A percentile compares a stretch with the other conserved stretches of the same genome.
Conservation (phyloP, 257 asterid species). For the Primulina tabacum region DNA sequence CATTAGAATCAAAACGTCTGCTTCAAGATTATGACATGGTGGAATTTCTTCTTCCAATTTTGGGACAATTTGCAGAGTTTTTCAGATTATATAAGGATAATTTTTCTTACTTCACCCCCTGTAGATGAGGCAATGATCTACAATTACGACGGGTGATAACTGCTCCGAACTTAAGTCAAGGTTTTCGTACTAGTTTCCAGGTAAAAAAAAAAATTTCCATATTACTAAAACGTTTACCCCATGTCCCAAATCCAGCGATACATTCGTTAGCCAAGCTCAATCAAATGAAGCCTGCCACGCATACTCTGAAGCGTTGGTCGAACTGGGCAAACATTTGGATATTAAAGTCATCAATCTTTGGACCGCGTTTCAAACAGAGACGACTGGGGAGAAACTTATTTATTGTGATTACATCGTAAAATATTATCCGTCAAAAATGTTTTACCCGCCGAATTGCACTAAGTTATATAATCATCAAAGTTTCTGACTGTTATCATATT, state of each 20-base stretch:
- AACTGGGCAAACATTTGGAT: conserved; percentile 47
- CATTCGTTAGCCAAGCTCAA: conserved; percentile 37
- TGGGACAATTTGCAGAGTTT: conserved; percentile 33
- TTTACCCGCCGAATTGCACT: not conserved
- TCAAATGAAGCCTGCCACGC: conserved; percentile 45
- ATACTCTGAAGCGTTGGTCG: conserved; percentile 58
- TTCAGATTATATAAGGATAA: conserved; percentile 34
- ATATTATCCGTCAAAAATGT: not conserved
- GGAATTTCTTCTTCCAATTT: conserved; percentile 2
- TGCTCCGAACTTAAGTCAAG: not conserved
- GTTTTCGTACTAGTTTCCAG: not conserved
- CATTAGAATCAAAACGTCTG: too few species aligned
- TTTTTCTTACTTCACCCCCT: conserved; percentile 51
- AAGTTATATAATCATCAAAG: not conserved
- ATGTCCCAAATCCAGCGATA: conserved; percentile 22
- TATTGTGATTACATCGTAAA: conserved; percentile 34
- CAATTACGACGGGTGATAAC: conserved; percentile 32
- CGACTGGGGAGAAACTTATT: conserved; percentile 52
- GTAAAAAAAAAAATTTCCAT: not conserved
- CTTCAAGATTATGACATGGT: too few species aligned
- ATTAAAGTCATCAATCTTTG: conserved; percentile 59
- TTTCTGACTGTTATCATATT: not conserved
- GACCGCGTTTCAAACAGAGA: conserved; percentile 53
- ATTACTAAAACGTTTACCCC: too few species aligned
- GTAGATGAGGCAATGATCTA: conserved; percentile 42